Evolutionary conservation across 2,329 filamentous ascomycete species (phyloP), one percentile per base, ranked within the genome.

Genomic region (Xylariales sp.): DNA sequence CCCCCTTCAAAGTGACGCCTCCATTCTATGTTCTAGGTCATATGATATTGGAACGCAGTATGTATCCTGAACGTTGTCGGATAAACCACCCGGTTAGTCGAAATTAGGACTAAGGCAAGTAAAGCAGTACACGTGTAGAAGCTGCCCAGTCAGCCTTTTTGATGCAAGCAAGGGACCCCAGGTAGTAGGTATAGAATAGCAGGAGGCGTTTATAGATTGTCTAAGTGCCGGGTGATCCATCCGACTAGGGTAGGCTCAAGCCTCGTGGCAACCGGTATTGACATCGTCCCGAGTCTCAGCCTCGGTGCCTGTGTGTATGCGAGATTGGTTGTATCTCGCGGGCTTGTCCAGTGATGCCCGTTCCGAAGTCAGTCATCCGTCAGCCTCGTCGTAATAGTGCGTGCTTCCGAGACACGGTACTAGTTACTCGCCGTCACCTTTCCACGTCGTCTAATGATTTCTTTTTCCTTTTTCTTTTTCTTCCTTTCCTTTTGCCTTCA

Each of bases 241-340:
- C 39, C 57, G 53, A 49, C 49, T 43, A 8, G 46, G 34, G 59
- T 52, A 60, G 41, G 62, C 62, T 49, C 23, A 55, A 56, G 28
- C 43, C 46, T 63, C 53, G 59, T 64, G 62, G 62, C 62, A 61
- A 49, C 43, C 43, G 45, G 53, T 60, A 39, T 54, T 54, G 41
- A 55, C 45, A 32, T 58, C 56, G 9, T 64, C 48, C 52, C 57
- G 49, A 36, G 69, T 65, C 52, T 69, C 69, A 71, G 69, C 69
- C 67, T 69, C 67, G 48, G 59, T 53, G 61, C 54, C 55, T 62
- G 34, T 10, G 46, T 50, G 32, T 14, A 45, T 53, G 46, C 8
- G 41, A 53, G 50, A 52, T 52, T 1, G 36, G 36, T 41, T 52
- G 50, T 67, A 43, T 43, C 32, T 50, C 45, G n/a, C 18, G 30